Evolutionary conservation across 192 early-diverging fungal genomes (phyloP).

Genomic region (Mortierella alpina): DNA sequence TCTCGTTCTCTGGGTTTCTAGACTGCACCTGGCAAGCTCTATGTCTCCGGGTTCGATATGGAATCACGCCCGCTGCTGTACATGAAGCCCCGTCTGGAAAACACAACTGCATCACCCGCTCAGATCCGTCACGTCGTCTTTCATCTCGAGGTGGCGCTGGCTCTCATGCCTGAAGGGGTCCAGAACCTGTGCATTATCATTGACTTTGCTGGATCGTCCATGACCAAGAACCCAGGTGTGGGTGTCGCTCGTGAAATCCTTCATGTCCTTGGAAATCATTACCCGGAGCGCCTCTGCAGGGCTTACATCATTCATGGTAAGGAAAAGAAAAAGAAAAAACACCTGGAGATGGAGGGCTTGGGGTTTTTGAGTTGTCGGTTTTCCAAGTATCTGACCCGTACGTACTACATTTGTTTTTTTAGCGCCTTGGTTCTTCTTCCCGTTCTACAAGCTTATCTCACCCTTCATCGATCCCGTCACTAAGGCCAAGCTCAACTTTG

Average conservation of each 20-base stretch:
- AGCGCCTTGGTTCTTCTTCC: slow-evolving; percentile 89
- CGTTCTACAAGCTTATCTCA: slow-evolving; percentile 83
- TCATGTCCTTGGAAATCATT: slow-evolving; percentile 86
- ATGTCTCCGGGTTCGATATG: slow-evolving; percentile 86
- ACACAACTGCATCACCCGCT: slow-evolving; percentile 76
- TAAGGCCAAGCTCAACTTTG: slow-evolving; percentile 86
- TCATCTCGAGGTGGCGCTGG: slow-evolving; percentile 82
- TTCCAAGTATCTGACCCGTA: background rate
- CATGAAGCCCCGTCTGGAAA: slow-evolving; percentile 82
- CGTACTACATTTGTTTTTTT: slow-evolving; percentile 4
- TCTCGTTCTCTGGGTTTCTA: slow-evolving; percentile 11
- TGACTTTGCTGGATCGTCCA: slow-evolving; percentile 79
- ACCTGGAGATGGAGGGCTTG: background rate
- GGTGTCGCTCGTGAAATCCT: slow-evolving; percentile 84
- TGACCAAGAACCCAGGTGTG: slow-evolving; percentile 75
- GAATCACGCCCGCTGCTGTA: slow-evolving; percentile 79
- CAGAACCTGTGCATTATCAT: slow-evolving; percentile 84
- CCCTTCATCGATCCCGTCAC: slow-evolving; percentile 96
- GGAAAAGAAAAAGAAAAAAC: background rate
- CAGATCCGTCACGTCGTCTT: slow-evolving; percentile 89
- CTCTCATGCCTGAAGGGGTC: slow-evolving; percentile 78
- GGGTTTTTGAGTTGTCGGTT: background rate
- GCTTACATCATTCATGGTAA: slow-evolving; percentile 77
- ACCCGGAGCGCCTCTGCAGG: slow-evolving; percentile 85
- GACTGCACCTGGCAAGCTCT: slow-evolving; percentile 84